Evolutionary conservation across 805 yeast genomes (phyloP).

Genomic region (Candida multigemmis): DNA sequence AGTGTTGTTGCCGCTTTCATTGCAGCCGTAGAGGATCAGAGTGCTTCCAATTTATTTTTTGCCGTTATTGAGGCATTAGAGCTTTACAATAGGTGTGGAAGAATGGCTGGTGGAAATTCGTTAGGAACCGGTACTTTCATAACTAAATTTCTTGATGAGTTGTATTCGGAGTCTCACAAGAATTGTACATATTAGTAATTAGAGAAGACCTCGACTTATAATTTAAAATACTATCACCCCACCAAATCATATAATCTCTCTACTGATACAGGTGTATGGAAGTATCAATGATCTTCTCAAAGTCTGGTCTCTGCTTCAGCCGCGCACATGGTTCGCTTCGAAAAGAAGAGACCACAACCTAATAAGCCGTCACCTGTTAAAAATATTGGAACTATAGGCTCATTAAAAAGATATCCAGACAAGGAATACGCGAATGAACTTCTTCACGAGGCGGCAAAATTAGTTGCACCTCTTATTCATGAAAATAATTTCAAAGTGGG

Average conservation of each 20-base stretch:
- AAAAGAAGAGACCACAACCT: slow-evolving; percentile 4
- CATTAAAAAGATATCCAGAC: slow-evolving; percentile 26
- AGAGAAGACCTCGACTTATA: not conserved
- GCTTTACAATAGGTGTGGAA: slow-evolving; percentile 56
- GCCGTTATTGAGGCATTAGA: slow-evolving; percentile 49
- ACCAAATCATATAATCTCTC: too few relatives aligned
- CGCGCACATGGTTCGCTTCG: too few relatives aligned
- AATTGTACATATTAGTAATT: too few relatives aligned
- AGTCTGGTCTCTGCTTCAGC: too few relatives aligned
- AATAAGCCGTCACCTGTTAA: slow-evolving; percentile 26
- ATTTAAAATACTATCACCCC: too few relatives aligned
- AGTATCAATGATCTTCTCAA: too few relatives aligned
- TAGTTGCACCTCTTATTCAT: slow-evolving; percentile 74
- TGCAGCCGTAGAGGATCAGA: slow-evolving; percentile 34
- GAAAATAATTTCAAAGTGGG: slow-evolving; percentile 58
- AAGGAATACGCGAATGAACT: slow-evolving; percentile 35
- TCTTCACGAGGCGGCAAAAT: slow-evolving; percentile 58
- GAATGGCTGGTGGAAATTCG: slow-evolving; percentile 31
- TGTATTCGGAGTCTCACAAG: slow-evolving; percentile 7
- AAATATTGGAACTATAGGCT: slow-evolving; percentile 25
- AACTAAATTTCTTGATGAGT: slow-evolving; percentile 35
- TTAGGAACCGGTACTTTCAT: slow-evolving; percentile 51
- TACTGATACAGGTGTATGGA: too few relatives aligned
- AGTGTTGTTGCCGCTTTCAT: slow-evolving; percentile 54
- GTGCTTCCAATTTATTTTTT: slow-evolving; percentile 18